A percentile compares a stretch with the other conserved stretches of the same genome.
These are phyloP conservation scores for Adansonia digitata DNA, from an alignment of 345 rosid genomes.

Conservation along the genomic window DNA sequence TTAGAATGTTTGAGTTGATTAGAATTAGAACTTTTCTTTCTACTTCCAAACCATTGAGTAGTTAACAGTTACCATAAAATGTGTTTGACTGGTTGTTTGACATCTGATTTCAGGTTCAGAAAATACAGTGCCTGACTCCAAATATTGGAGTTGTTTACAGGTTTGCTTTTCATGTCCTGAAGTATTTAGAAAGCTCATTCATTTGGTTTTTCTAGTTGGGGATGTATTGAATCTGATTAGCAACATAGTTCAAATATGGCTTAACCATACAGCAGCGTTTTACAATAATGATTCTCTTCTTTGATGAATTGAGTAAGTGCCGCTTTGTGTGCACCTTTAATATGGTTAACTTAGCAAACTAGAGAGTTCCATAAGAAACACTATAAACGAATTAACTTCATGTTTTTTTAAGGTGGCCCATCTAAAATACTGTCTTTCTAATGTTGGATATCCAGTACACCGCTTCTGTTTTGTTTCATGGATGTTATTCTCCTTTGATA, in stretches of 20 bases:
- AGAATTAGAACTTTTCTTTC: too few relatives aligned
- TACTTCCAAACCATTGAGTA: neutral
- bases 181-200: neutral
- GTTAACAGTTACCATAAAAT: neutral
- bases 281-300: neutral
- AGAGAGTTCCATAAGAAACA: neutral
- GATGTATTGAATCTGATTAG: neutral
- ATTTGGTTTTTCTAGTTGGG: neutral
- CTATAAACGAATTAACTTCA: neutral
- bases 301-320: neutral
- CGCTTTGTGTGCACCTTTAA: neutral
- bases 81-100: neutral
- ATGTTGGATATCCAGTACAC: neutral
- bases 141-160: constrained; percentile 97
- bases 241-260: neutral
- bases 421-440: neutral
- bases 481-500: neutral
- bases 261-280: neutral
- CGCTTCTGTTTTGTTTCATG: neutral
- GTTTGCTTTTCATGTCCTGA: constrained; percentile 28
- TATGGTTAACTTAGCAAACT: neutral
- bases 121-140: too few relatives aligned
- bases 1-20: too few relatives aligned
- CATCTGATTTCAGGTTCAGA: constrained; percentile 51
- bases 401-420: neutral